These are phyloP conservation scores for Fomitopsis pinicola DNA, from an alignment of 1,284 basidiomycete species.

Conservation along the genomic window DNA sequence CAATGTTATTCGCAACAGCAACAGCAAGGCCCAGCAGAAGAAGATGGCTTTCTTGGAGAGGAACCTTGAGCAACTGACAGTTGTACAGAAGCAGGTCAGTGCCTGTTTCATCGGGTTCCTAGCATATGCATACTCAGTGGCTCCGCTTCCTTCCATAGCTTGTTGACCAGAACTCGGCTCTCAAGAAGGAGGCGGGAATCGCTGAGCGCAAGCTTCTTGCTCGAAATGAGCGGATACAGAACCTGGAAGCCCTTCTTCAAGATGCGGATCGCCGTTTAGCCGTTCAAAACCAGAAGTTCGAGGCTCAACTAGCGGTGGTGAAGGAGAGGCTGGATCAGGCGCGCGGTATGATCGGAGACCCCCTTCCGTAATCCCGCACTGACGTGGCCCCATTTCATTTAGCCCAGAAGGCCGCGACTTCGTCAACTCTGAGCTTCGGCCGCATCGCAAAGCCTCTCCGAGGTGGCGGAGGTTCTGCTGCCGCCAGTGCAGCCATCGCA, in stretches of 20 bases:
- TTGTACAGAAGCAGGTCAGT: constrained; percentile 93
- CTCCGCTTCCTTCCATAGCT: constrained; percentile 49
- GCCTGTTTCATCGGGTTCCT: not conserved
- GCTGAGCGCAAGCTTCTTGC: constrained; percentile 95
- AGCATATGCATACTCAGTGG: constrained; percentile 7
- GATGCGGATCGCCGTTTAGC: constrained; percentile 92
- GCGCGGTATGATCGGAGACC: constrained; percentile 56
- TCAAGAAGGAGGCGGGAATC: constrained; percentile 98
- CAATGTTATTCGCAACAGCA: constrained; percentile 96
- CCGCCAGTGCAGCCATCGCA: constrained; percentile 32
- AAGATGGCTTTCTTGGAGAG: constrained; percentile 99
- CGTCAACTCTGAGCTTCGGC: constrained; percentile 78
- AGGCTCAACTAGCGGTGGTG: constrained; percentile 87
- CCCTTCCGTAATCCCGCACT: constrained; percentile 12
- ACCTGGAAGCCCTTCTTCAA: constrained; percentile 87
- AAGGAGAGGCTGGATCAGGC: constrained; percentile 91
- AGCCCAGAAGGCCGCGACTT: constrained; percentile 75
- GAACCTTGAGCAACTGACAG: constrained; percentile 92
- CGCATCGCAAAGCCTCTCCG: constrained; percentile 96
- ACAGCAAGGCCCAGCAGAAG: constrained; percentile 97
- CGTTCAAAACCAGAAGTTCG: constrained; percentile 93
- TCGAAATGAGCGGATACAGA: constrained; percentile 96
- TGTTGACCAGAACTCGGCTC: constrained; percentile 95
- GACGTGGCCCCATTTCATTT: constrained; percentile 12
- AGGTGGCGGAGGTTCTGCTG: constrained; percentile 73